Percentiles rank a stretch among this genome's conserved stretches.
phyloP scores from a whole-genome alignment of 73 alveolate genomes.

The Paramecium primaurelia region DNA sequence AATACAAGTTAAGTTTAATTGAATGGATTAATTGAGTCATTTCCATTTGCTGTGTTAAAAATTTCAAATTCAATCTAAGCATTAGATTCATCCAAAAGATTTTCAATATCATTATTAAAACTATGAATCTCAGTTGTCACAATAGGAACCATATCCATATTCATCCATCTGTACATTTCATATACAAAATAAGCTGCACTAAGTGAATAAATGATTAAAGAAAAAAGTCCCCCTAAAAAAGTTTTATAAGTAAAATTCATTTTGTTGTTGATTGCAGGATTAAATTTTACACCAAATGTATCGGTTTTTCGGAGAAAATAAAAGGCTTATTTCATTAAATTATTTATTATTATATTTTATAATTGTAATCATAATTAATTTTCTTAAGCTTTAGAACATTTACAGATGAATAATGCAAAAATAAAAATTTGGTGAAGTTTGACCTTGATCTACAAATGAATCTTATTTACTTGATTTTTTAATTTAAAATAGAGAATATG shows the following conservation, averaged over 20 bases:
- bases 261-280: background rate
- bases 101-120: background rate
- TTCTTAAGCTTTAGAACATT: background rate
- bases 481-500: background rate
- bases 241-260: background rate
- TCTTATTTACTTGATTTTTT: too few relatives aligned
- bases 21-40: background rate
- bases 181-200: background rate
- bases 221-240: background rate
- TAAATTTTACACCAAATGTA: background rate
- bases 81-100: background rate
- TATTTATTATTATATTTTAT: background rate
- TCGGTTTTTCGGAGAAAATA: background rate
- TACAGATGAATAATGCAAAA: background rate
- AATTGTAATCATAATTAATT: background rate
- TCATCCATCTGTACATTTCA: background rate
- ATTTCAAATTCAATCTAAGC: background rate
- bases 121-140: background rate
- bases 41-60: background rate
- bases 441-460: too few relatives aligned
- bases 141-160: background rate
- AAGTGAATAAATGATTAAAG: background rate
- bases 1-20: background rate
- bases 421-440: background rate
- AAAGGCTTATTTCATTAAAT: background rate